Evolutionary conservation across 208 protist genomes (phyloP).

Genomic region (Balamuthia mandrillaris): DNA sequence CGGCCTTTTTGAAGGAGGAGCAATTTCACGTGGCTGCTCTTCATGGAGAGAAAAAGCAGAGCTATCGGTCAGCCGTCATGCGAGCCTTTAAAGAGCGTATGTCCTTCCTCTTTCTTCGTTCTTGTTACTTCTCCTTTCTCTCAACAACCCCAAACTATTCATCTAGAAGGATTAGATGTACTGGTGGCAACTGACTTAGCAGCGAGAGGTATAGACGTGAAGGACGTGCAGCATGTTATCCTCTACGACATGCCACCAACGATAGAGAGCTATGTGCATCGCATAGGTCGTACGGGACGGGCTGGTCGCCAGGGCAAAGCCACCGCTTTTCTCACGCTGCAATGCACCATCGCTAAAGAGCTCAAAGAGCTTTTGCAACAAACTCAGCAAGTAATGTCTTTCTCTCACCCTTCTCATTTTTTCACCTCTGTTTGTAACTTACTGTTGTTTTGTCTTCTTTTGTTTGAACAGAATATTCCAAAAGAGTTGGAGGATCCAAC

Average conservation of each 20-base stretch:
- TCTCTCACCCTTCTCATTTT: too few relatives aligned
- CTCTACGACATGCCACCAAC: constrained; percentile 98
- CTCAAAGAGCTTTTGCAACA: too few relatives aligned
- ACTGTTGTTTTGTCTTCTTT: too few relatives aligned
- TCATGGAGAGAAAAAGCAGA: not conserved
- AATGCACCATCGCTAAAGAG: too few relatives aligned
- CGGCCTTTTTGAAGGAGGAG: not conserved
- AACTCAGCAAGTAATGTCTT: too few relatives aligned
- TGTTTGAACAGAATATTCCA: too few relatives aligned
- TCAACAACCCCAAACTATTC: too few relatives aligned
- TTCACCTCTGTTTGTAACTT: too few relatives aligned
- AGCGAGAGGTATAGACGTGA: constrained; percentile 91
- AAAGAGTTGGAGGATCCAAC: too few relatives aligned
- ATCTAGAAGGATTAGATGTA: too few relatives aligned
- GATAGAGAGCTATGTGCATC: constrained; percentile 88
- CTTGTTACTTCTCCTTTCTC: not conserved
- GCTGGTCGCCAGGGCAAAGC: constrained; percentile 84
- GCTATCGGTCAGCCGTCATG: constrained; percentile 6
- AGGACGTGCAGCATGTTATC: constrained; percentile 96
- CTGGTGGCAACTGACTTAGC: constrained; percentile 82
- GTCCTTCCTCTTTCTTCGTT: not conserved
- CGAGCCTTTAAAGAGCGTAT: not conserved
- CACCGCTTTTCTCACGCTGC: constrained; percentile 85
- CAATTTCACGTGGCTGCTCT: constrained; percentile 15
- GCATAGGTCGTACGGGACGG: constrained; percentile 87